These are phyloP conservation scores for Pisolithus marmoratus DNA, from an alignment of 768 basidiomycete species.

Conservation along the genomic window DNA sequence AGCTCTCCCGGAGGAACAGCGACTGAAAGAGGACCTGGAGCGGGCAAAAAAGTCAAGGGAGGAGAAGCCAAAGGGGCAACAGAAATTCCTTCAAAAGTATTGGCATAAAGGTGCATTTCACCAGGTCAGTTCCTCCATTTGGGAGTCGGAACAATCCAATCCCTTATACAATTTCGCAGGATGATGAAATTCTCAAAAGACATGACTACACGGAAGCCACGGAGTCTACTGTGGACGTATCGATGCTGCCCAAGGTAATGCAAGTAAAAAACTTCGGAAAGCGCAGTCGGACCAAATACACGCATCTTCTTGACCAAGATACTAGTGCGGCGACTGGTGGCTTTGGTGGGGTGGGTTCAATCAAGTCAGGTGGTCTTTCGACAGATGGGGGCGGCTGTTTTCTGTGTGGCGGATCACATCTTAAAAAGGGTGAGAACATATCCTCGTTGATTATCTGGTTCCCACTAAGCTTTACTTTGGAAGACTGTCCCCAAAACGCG, in stretches of 20 bases:
- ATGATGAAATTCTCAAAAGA: slow-evolving; percentile 76
- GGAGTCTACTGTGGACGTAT: slow-evolving; percentile 82
- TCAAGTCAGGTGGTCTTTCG: slow-evolving; percentile 51
- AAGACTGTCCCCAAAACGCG: slow-evolving; percentile 50
- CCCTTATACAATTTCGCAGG: slow-evolving; percentile 41
- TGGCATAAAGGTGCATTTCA: slow-evolving; percentile 99
- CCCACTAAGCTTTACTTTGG: slow-evolving; percentile 5
- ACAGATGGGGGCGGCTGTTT: slow-evolving; percentile 75
- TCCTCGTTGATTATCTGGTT: not conserved
- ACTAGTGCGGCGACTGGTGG: slow-evolving; percentile 64
- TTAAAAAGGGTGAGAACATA: slow-evolving; percentile 67
- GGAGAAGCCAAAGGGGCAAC: slow-evolving; percentile 86
- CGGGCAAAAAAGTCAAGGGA: slow-evolving; percentile 75
- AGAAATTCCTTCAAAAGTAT: slow-evolving; percentile 95
- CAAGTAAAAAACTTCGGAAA: slow-evolving; percentile 95
- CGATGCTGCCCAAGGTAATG: slow-evolving; percentile 90
- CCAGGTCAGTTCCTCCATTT: slow-evolving; percentile 50
- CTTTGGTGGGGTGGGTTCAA: slow-evolving; percentile 54
- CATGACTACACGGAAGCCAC: slow-evolving; percentile 91
- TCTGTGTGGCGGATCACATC: slow-evolving; percentile 88
- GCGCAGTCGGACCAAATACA: slow-evolving; percentile 90
- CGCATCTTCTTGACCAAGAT: slow-evolving; percentile 92
- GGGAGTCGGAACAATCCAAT: slow-evolving; percentile 1
- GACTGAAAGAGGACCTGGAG: slow-evolving; percentile 89
- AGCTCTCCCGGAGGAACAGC: slow-evolving; percentile 89